phyloP scores from a whole-genome alignment of 2,329 filamentous ascomycete species.

The Beauveria scarabaeidicola region DNA sequence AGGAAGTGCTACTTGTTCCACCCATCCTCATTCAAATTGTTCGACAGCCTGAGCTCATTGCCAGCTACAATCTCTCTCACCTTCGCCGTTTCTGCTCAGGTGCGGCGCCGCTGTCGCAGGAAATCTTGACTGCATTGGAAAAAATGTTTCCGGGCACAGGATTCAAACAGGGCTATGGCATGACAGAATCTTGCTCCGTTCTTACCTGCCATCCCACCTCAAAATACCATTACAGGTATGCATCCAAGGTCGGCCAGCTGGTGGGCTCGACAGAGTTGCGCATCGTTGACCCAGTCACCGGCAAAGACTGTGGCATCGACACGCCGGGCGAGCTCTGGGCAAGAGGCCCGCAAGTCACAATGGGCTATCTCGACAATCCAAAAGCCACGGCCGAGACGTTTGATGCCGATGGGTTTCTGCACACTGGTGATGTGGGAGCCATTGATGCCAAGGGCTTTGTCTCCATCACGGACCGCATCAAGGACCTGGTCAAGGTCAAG shows the following conservation, averaged over 20 bases:
- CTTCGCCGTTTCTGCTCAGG: slow-evolving; percentile 50
- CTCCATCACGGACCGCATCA: slow-evolving; percentile 52
- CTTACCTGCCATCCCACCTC: slow-evolving; percentile 53
- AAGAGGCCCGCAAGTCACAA: slow-evolving; percentile 31
- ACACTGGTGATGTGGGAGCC: slow-evolving; percentile 50
- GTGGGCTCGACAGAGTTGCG: slow-evolving; percentile 52
- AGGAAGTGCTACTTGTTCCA: slow-evolving; percentile 49
- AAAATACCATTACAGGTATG: slow-evolving; percentile 49
- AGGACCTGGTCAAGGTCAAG: slow-evolving; percentile 62
- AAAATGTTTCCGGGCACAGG: slow-evolving; percentile 49
- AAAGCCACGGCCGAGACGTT: slow-evolving; percentile 39
- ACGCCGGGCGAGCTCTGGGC: slow-evolving; percentile 43
- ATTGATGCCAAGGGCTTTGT: slow-evolving; percentile 49
- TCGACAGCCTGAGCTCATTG: slow-evolving; percentile 40
- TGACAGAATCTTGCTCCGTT: slow-evolving; percentile 58
- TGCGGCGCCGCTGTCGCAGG: slow-evolving; percentile 47
- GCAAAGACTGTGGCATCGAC: slow-evolving; percentile 37
- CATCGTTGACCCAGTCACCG: slow-evolving; percentile 42
- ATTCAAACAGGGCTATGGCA: slow-evolving; percentile 56
- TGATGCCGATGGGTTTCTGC: slow-evolving; percentile 46
- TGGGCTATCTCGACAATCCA: slow-evolving; percentile 39
- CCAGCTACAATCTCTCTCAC: slow-evolving; percentile 47
- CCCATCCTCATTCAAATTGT: slow-evolving; percentile 54
- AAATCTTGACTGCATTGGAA: slow-evolving; percentile 48
- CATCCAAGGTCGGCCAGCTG: slow-evolving; percentile 45